Evolutionary conservation across 805 yeast species (phyloP).

Genomic region (Teunomyces barrocoloradensis): DNA sequence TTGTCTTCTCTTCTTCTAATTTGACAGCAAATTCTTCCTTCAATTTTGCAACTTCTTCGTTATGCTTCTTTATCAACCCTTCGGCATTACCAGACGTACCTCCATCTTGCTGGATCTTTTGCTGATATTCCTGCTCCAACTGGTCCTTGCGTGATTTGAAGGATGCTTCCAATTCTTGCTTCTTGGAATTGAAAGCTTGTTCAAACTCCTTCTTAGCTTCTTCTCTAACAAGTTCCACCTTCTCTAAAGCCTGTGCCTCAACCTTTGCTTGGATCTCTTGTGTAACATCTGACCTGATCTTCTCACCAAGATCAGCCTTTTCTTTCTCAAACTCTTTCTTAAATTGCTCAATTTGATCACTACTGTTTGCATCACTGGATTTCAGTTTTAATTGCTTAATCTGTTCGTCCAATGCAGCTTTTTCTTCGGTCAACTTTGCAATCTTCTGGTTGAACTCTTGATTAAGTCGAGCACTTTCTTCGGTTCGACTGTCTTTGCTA

Average conservation of each 20-base stretch:
- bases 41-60: slow-evolving; percentile 15
- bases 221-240: neutral
- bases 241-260: slow-evolving; percentile 7
- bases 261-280: slow-evolving; percentile 20
- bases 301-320: slow-evolving; percentile 16
- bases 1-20: slow-evolving; percentile 28
- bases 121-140: slow-evolving; percentile 33
- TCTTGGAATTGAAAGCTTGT: neutral
- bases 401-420: slow-evolving; percentile 10
- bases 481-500: slow-evolving; percentile 4
- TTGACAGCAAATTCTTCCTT: slow-evolving; percentile 16
- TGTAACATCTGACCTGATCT: slow-evolving; percentile 19
- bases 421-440: slow-evolving; percentile 12
- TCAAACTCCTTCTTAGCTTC: neutral
- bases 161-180: slow-evolving; percentile 15
- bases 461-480: slow-evolving; percentile 1
- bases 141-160: slow-evolving; percentile 24
- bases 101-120: slow-evolving; percentile 16
- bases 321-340: slow-evolving; percentile 17
- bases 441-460: slow-evolving; percentile 8
- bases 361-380: slow-evolving; percentile 23
- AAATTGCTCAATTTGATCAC: slow-evolving; percentile 1
- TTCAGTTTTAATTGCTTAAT: slow-evolving; percentile 28
- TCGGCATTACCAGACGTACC: slow-evolving; percentile 2
- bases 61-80: slow-evolving; percentile 16